These are phyloP conservation scores for Prunus kanzakura DNA, from an alignment of 306 rosid genomes.

Conservation along the genomic window DNA sequence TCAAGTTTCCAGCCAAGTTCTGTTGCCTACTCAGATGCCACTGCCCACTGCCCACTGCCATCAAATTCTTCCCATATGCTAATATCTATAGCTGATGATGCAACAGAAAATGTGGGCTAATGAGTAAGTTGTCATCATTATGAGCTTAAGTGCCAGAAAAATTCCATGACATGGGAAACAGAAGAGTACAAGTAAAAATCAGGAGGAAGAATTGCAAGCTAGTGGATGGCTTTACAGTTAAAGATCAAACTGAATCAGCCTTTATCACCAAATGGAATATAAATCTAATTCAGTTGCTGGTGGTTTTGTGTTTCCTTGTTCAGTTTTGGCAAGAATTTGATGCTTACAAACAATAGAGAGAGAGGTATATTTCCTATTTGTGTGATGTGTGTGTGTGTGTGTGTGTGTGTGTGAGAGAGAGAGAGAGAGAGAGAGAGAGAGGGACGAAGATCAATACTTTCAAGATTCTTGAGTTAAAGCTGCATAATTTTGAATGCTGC, in stretches of 20 bases:
- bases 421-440: too few relatives aligned
- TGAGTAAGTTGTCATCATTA: background rate
- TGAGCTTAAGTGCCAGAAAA: background rate
- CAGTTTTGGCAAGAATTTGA: background rate
- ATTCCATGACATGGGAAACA: too few relatives aligned
- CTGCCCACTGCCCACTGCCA: background rate
- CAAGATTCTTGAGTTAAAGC: background rate
- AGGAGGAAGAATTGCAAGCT: background rate
- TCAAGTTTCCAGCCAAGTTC: background rate
- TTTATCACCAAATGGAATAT: background rate
- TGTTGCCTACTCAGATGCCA: slow-evolving; percentile 15
- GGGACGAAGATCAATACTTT: background rate
- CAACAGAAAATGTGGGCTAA: background rate
- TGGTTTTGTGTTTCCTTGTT: background rate
- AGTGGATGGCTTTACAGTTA: background rate
- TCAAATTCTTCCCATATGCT: background rate
- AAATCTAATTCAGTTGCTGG: background rate
- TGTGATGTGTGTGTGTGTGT: too few relatives aligned
- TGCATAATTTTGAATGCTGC: too few relatives aligned
- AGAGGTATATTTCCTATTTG: too few relatives aligned
- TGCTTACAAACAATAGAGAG: background rate
- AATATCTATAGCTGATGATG: too few relatives aligned
- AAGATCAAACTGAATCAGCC: background rate
- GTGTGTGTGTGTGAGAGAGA: too few relatives aligned
- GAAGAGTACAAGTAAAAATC: background rate